Evolutionary conservation across 2,329 filamentous ascomycete genomes (phyloP).

Genomic region (Fonsecaea multimorphosa): DNA sequence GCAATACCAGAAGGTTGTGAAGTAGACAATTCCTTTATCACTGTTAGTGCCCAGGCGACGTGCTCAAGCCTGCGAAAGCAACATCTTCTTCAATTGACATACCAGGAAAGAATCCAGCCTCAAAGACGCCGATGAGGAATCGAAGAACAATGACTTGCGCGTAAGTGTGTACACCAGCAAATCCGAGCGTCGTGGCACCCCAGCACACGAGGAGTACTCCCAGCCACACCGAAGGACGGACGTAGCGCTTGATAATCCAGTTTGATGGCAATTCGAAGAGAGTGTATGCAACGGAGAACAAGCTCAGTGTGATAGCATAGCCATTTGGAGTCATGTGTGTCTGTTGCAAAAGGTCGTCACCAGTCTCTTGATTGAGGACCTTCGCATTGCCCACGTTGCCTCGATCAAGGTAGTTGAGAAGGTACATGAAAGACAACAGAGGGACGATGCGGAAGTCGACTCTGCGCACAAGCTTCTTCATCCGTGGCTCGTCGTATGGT

Average conservation of each 20-base stretch:
- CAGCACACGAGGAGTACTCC: constrained; percentile 37
- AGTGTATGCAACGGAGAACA: constrained; percentile 47
- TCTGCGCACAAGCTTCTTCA: too few species aligned
- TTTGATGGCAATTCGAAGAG: constrained; percentile 41
- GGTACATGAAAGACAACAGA: constrained; percentile 29
- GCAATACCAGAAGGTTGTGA: constrained; percentile 61
- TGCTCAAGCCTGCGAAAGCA: background rate
- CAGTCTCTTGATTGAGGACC: constrained; percentile 52
- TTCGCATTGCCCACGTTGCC: constrained; percentile 45
- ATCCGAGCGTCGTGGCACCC: constrained; percentile 23
- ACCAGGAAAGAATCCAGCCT: constrained; percentile 53
- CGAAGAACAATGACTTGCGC: constrained; percentile 53
- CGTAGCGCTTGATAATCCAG: constrained; percentile 39
- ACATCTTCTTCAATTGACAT: background rate
- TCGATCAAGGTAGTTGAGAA: constrained; percentile 43
- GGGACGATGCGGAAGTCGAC: too few species aligned
- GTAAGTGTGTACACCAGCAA: constrained; percentile 44
- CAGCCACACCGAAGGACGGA: constrained; percentile 34
- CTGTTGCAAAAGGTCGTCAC: constrained; percentile 66
- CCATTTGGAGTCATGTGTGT: constrained; percentile 62
- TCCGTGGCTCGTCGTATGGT: too few species aligned
- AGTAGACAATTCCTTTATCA: constrained; percentile 52
- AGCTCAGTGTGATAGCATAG: constrained; percentile 50
- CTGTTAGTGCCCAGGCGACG: background rate
- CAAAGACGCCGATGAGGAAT: constrained; percentile 58